phyloP scores from a whole-genome alignment of 2,329 filamentous ascomycete species.

The Penicillium psychrosexuale region DNA sequence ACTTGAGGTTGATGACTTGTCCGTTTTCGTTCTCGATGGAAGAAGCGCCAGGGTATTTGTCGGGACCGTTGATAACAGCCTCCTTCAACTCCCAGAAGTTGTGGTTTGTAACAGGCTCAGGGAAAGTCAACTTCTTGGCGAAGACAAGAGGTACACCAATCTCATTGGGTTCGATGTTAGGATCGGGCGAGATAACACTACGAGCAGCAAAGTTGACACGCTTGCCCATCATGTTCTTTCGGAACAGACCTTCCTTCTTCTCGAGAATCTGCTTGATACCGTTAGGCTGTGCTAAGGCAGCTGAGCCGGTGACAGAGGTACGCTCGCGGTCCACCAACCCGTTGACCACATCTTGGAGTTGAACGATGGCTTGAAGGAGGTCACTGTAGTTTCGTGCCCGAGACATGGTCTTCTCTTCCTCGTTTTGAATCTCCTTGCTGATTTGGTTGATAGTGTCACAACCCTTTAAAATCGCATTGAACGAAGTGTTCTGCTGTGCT shows the following conservation, averaged over 20 bases:
- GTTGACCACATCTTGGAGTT: slow-evolving; percentile 86
- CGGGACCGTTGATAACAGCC: slow-evolving; percentile 89
- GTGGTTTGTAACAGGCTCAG: slow-evolving; percentile 93
- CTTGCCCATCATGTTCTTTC: slow-evolving; percentile 99
- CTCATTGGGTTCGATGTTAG: slow-evolving; percentile 98
- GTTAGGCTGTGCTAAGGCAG: slow-evolving; percentile 76
- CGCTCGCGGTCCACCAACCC: slow-evolving; percentile 87
- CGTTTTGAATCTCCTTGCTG: slow-evolving; percentile 62
- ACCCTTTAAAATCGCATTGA: slow-evolving; percentile 76
- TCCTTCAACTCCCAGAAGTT: slow-evolving; percentile 96
- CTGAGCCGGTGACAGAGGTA: slow-evolving; percentile 74
- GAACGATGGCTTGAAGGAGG: slow-evolving; percentile 76
- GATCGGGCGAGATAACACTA: slow-evolving; percentile 96
- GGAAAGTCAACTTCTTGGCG: slow-evolving; percentile 91
- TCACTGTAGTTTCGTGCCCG: slow-evolving; percentile 66
- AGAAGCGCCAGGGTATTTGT: slow-evolving; percentile 90
- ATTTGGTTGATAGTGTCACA: slow-evolving; percentile 73
- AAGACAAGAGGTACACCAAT: slow-evolving; percentile 99
- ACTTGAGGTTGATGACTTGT: slow-evolving; percentile 80
- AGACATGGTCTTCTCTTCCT: slow-evolving; percentile 45
- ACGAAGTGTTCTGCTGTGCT: slow-evolving; percentile 80
- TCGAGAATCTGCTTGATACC: slow-evolving; percentile 97
- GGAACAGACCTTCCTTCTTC: slow-evolving; percentile 97
- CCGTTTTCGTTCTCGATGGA: slow-evolving; percentile 96
- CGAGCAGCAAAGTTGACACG: slow-evolving; percentile 97